phyloP scores from a whole-genome alignment of 176 grass and related monocot species.

The Phragmites australis region DNA sequence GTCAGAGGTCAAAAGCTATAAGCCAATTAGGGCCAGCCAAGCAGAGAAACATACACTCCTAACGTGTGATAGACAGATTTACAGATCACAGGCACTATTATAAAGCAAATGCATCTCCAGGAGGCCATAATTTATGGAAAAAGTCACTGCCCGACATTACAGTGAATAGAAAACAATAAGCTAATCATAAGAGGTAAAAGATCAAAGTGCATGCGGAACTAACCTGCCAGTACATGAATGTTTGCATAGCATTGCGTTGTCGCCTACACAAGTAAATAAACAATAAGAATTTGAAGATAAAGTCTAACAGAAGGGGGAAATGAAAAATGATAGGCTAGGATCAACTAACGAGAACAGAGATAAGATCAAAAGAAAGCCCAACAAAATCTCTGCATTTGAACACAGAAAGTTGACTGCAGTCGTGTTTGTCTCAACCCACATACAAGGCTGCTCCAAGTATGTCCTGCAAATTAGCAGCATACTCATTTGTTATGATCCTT shows the following conservation, averaged over 20 bases:
- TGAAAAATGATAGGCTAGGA: conserved; percentile 30
- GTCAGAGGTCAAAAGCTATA: conserved; percentile 7
- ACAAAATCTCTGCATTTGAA: conserved; percentile 85
- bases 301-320: neutral
- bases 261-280: conserved; percentile 61
- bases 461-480: conserved; percentile 53
- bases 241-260: conserved; percentile 86
- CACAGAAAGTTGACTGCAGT: conserved; percentile 67
- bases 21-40: neutral
- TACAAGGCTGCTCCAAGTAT: conserved; percentile 86
- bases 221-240: conserved; percentile 99
- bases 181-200: too few species aligned
- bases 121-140: neutral
- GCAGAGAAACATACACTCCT: neutral
- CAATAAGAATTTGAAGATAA: conserved; percentile 27
- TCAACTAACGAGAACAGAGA: conserved; percentile 91
- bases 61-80: conserved; percentile 27
- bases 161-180: too few species aligned
- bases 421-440: conserved; percentile 75
- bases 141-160: too few species aligned
- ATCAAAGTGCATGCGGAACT: neutral
- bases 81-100: neutral
- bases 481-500: conserved; percentile 17
- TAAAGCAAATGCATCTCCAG: neutral
- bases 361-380: conserved; percentile 85